Conservation (phyloP, 257 asterid species). For the Nicotiana undulata region DNA sequence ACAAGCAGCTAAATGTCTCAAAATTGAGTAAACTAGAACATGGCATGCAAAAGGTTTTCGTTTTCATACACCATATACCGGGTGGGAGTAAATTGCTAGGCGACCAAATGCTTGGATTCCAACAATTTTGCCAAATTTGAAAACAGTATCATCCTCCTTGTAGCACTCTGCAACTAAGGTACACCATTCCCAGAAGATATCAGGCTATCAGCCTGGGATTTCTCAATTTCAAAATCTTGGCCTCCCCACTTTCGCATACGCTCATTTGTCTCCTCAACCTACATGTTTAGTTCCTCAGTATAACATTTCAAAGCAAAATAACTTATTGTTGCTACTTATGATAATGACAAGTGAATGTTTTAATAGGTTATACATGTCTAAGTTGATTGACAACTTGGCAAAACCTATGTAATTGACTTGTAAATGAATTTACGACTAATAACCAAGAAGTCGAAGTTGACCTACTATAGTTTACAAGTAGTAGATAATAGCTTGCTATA, state of each 20-base stretch:
- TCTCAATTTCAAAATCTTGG: slow-evolving; percentile 14
- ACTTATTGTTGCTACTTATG: background rate
- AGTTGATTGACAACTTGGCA: background rate
- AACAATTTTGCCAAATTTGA: background rate
- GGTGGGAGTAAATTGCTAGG: background rate
- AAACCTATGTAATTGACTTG: background rate
- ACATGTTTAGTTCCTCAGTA: background rate
- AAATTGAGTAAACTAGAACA: background rate
- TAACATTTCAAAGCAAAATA: background rate
- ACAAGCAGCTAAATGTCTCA: background rate
- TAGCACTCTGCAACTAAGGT: background rate
- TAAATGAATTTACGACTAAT: background rate
- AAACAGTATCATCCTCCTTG: background rate
- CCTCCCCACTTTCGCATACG: slow-evolving; percentile 75
- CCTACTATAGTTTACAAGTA: background rate
- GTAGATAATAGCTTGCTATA: too few species aligned
- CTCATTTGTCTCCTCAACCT: slow-evolving; percentile 61
- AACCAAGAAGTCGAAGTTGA: background rate
- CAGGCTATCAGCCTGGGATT: background rate
- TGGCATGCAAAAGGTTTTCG: background rate
- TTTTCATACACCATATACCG: background rate
- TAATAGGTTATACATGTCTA: background rate
- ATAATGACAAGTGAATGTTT: background rate
- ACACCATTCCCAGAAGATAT: background rate
- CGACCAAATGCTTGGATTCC: background rate